These are phyloP conservation scores for Crithidia brevicula DNA, from an alignment of 208 protist genomes.

Conservation along the genomic window DNA sequence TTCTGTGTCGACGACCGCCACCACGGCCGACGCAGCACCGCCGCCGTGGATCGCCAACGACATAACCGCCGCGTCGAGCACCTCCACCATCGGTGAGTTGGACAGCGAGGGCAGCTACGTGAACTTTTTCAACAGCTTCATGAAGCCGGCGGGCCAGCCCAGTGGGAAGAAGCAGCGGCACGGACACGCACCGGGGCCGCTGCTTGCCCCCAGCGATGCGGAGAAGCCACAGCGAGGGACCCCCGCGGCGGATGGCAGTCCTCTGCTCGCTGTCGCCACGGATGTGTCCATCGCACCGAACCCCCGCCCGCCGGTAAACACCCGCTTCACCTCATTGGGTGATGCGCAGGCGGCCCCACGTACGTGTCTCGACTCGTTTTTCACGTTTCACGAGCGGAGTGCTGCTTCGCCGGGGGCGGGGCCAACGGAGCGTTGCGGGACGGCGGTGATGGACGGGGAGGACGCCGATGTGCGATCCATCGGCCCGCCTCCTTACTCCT, in stretches of 20 bases:
- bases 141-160: not conserved
- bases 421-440: not conserved
- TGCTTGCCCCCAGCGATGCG: too few species aligned
- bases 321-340: not conserved
- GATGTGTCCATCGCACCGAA: not conserved
- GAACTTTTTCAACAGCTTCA: slow-evolving; percentile 21
- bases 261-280: not conserved
- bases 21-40: not conserved
- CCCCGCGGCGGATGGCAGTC: not conserved
- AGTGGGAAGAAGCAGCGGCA: not conserved
- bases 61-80: not conserved
- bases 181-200: too few species aligned
- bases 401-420: too few species aligned
- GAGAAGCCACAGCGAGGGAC: too few species aligned
- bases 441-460: not conserved
- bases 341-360: not conserved
- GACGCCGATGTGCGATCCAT: not conserved
- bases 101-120: slow-evolving; percentile 15
- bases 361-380: slow-evolving; percentile 10
- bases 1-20: not conserved
- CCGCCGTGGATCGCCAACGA: too few species aligned
- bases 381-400: not conserved
- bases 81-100: slow-evolving; percentile 10
- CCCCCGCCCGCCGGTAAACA: not conserved
- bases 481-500: not conserved